Evolutionary conservation across 129 eudicot species (phyloP).

Genomic region (Pulicaria dysenterica): DNA sequence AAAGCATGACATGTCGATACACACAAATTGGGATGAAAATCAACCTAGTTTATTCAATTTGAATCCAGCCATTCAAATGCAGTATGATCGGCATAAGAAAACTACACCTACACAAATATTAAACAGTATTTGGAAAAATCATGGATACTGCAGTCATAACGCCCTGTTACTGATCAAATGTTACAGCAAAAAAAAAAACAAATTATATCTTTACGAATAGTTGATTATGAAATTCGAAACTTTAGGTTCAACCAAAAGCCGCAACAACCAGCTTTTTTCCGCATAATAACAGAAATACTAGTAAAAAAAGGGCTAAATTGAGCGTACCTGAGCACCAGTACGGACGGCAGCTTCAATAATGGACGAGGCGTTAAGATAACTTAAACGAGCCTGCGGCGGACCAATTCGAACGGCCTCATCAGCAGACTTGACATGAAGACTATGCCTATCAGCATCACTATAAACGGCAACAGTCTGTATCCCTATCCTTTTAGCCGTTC

Average conservation of each 20-base stretch:
- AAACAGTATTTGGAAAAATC: background rate
- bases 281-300: background rate
- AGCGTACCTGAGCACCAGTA: conserved; percentile 84
- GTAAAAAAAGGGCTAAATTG: background rate
- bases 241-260: no score
- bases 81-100: background rate
- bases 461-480: conserved; percentile 92
- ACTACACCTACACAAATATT: background rate
- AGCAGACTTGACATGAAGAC: conserved; percentile 90
- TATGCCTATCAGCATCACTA: conserved; percentile 83
- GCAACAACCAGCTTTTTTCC: background rate
- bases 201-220: background rate
- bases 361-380: conserved; percentile 65
- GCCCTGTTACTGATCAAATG: no score
- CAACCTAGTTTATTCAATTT: background rate
- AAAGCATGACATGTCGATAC: background rate
- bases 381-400: conserved; percentile 89
- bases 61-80: background rate
- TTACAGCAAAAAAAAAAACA: background rate
- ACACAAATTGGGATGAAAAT: conserved; percentile 1
- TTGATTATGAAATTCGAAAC: background rate
- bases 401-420: conserved; percentile 93
- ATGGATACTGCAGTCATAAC: conserved; percentile 8
- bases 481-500: conserved; percentile 81
- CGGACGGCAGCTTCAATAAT: conserved; percentile 73